Evolutionary conservation across 2,329 filamentous ascomycete species (phyloP).

Genomic region (Zymoseptoria passerinii): DNA sequence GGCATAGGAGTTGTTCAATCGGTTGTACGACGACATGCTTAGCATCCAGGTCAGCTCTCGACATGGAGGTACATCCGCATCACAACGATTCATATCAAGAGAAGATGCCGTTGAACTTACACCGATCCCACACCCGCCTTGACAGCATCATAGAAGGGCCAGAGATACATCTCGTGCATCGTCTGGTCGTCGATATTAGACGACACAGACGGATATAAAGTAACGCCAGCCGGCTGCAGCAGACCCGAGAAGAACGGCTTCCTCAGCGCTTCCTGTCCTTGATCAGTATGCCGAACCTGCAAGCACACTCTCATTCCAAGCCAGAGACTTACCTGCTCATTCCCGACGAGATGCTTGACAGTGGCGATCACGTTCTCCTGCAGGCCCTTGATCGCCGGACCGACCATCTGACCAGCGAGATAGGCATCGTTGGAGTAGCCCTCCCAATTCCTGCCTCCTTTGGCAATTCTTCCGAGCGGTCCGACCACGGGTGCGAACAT

Average conservation of each 20-base stretch:
- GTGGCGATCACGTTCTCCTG: slow-evolving; percentile 33
- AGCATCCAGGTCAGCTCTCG: slow-evolving; percentile 28
- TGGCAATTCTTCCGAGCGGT: slow-evolving; percentile 61
- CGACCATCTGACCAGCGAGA: slow-evolving; percentile 48
- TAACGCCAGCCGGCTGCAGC: slow-evolving; percentile 13
- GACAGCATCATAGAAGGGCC: slow-evolving; percentile 44
- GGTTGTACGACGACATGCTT: slow-evolving; percentile 72
- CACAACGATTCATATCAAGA: no score
- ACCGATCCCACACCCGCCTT: slow-evolving; percentile 39
- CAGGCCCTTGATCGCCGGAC: slow-evolving; percentile 45
- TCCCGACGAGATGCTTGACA: slow-evolving; percentile 24
- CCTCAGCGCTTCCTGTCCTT: slow-evolving; percentile 17
- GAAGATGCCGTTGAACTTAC: neutral
- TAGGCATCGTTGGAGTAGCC: slow-evolving; percentile 63
- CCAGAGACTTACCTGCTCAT: slow-evolving; percentile 40
- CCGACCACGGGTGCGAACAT: slow-evolving; percentile 26
- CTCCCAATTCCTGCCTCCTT: slow-evolving; percentile 63
- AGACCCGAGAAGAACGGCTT: slow-evolving; percentile 15
- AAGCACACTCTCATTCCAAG: neutral
- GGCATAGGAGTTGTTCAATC: slow-evolving; percentile 59
- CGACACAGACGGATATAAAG: slow-evolving; percentile 36
- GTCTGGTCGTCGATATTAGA: slow-evolving; percentile 56
- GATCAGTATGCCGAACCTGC: neutral
- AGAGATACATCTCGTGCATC: slow-evolving; percentile 35
- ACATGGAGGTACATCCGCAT: neutral